Percentiles rank a stretch among this genome's conserved stretches.
Evolutionary conservation across 2,329 filamentous ascomycete species (phyloP).

Genomic region (Colletotrichum sp.): DNA sequence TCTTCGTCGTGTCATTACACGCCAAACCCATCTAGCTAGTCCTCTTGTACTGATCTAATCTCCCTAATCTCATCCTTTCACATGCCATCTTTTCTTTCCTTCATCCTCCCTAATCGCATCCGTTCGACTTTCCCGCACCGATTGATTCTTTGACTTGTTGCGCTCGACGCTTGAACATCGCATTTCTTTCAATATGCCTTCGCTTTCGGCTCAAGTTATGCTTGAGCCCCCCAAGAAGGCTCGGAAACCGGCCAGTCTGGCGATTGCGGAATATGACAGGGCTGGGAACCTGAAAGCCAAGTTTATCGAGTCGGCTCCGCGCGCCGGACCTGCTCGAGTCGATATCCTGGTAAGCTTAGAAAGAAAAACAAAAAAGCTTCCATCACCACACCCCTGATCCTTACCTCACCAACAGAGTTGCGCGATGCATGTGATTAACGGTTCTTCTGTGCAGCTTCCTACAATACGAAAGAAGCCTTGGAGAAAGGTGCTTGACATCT

Average conservation of each 20-base stretch:
- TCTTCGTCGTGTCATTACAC: neutral
- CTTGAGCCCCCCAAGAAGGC: neutral
- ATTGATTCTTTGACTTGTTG: neutral
- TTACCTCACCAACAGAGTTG: neutral
- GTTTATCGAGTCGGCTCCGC: slow-evolving; percentile 12
- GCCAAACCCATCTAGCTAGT: neutral
- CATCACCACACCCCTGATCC: neutral
- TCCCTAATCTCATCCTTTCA: neutral
- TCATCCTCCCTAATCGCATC: neutral
- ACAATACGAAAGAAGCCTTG: slow-evolving; percentile 9
- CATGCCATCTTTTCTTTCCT: neutral
- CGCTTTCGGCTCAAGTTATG: neutral
- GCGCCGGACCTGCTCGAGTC: neutral
- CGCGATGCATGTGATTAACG: slow-evolving; percentile 3
- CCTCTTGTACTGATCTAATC: neutral
- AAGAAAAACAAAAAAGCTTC: neutral
- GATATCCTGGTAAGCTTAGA: slow-evolving; percentile 11
- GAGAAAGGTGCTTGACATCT: slow-evolving; percentile 7
- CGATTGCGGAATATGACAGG: slow-evolving; percentile 10
- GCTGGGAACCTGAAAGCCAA: slow-evolving; percentile 15
- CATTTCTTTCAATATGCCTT: neutral
- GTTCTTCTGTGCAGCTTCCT: neutral
- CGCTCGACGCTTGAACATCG: neutral
- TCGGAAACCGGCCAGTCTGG: neutral
- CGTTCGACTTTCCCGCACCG: neutral